Evolutionary conservation across 345 rosid genomes (phyloP), one percentile per base, ranked within the genome.

Genomic region (Luvunga scandens): DNA sequence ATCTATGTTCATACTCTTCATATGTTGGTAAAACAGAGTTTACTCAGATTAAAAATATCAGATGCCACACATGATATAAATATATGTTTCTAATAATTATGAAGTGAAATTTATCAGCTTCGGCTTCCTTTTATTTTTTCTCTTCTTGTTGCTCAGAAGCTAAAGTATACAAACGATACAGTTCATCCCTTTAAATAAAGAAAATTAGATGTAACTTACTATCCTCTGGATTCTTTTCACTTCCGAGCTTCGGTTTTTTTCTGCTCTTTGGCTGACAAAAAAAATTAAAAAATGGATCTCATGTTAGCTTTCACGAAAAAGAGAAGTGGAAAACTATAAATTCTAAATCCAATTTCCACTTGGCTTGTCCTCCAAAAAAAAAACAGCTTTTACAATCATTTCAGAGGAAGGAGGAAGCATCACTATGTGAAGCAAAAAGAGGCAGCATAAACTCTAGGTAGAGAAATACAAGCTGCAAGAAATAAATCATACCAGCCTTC

Each of bases 191-290:
- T 45, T 22, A 22, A 63, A 48, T 18, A 61, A 53, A 66, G 79
- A 61, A 72, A 59, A 72, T 21, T 14, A 56, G 31, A 22, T 56
- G 16, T 45, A 34, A 66, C 36, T 22, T 45, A 70, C 42, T 27
- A 67, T 45, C 36, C 71, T 48, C 61, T 18, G 38, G 12, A 16
- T 19, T 53, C 22, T 64, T 38, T 72, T 88, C 83, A 90, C 70
- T 86, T 90, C 68, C 88, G 90, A 66, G 75, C 81, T 70, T 90
- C 89, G 5, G 63, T 82, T 66, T 88, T 90, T 83, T 90, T 90
- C 55, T 84, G 83, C 24, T 85, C 88, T 76, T 71, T 85, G 1
- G 87, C 93, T 90, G 85, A 72, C 62, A 66, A 2, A 65, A 65
- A 65, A 80, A 53, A 53, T 53, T 18, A 19, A 53, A 33, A 28